phyloP scores from a whole-genome alignment of 768 basidiomycete genomes.

The Plicaturopsis crispa region DNA sequence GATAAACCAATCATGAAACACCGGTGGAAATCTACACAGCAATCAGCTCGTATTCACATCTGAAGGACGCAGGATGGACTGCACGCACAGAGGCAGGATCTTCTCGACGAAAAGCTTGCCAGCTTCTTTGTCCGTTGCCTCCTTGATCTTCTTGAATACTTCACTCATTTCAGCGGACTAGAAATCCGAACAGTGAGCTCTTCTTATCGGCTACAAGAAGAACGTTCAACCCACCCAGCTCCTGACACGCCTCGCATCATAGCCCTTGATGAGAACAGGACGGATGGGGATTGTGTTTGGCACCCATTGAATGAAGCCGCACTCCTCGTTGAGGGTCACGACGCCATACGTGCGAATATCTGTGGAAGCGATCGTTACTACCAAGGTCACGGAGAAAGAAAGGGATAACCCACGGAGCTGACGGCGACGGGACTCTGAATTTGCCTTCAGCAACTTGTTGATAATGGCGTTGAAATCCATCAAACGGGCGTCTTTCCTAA shows the following conservation, averaged over 20 bases:
- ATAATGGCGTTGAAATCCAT: slow-evolving; percentile 99
- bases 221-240: slow-evolving; percentile 35
- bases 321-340: slow-evolving; percentile 95
- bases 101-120: slow-evolving; percentile 43
- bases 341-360: slow-evolving; percentile 98
- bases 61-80: background rate
- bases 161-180: slow-evolving; percentile 41
- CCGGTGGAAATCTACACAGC: slow-evolving; percentile 58
- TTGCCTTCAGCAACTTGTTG: slow-evolving; percentile 90
- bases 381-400: too few relatives aligned
- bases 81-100: slow-evolving; percentile 49
- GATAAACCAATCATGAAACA: slow-evolving; percentile 97
- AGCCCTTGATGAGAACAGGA: slow-evolving; percentile 60
- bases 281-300: slow-evolving; percentile 85
- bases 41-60: background rate
- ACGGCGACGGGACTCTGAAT: slow-evolving; percentile 86
- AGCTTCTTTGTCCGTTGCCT: slow-evolving; percentile 37
- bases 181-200: background rate
- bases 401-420: slow-evolving; percentile 76
- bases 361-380: slow-evolving; percentile 19
- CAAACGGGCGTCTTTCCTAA: slow-evolving; percentile 91
- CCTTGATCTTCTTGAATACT: slow-evolving; percentile 43
- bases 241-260: slow-evolving; percentile 42
- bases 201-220: background rate
- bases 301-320: slow-evolving; percentile 98